These are phyloP conservation scores for Cucumis hystrix DNA, from an alignment of 306 rosid genomes.

Conservation along the genomic window DNA sequence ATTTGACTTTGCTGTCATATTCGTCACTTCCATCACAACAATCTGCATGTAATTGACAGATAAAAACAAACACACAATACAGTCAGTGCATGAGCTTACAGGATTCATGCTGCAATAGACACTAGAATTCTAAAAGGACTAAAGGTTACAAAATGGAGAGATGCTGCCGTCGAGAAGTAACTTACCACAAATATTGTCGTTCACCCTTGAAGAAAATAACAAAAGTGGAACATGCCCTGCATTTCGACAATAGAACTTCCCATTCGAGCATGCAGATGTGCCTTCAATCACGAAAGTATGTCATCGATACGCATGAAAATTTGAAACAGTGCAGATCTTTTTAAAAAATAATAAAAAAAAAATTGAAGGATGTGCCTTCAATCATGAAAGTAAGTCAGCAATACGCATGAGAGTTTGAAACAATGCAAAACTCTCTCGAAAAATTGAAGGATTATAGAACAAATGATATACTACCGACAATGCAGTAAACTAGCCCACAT, in stretches of 20 bases:
- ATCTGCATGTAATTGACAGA: constrained; percentile 33
- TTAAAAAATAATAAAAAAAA: not conserved
- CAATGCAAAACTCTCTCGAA: not conserved
- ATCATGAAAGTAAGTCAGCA: not conserved
- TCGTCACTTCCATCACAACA: constrained; percentile 99
- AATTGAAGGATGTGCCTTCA: constrained; percentile 51
- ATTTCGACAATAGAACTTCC: constrained; percentile 63
- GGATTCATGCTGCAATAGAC: not conserved
- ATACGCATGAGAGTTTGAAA: not conserved
- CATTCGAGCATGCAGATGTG: constrained; percentile 88
- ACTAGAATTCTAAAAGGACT: not conserved
- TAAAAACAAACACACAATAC: constrained; percentile 10
- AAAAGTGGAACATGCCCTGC: constrained; percentile 47
- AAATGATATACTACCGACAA: not conserved
- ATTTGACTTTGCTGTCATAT: constrained; percentile 53
- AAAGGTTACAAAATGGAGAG: not conserved
- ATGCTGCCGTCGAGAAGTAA: not conserved
- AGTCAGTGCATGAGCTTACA: not conserved
- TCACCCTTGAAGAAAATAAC: constrained; percentile 78
- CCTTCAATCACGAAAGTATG: constrained; percentile 30
- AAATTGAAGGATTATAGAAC: not conserved
- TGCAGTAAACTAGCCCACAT: not conserved
- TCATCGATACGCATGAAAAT: not conserved
- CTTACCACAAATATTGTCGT: constrained; percentile 95
- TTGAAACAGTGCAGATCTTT: not conserved